Evolutionary conservation across 306 rosid genomes (phyloP), one percentile per base, ranked within the genome.

Genomic region (Quillaja saponaria): DNA sequence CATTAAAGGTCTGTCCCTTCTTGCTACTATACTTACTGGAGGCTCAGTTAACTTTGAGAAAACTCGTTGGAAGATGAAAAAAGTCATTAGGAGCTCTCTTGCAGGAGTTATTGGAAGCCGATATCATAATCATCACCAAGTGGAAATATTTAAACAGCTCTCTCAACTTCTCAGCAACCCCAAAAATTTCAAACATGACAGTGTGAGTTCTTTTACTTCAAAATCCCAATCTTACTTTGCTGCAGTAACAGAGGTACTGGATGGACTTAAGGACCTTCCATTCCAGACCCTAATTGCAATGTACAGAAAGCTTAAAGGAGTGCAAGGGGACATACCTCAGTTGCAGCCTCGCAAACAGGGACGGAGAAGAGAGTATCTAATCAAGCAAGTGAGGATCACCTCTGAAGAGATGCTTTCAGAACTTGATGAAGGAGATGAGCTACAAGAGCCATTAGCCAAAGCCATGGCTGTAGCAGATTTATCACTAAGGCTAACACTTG

Each of bases 391-490:
- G 69, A 55, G 63, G 56, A 72, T 64, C 35, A 46, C 52, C 18
- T 61, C 84, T 52, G 49, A 54, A 50, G 21, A 69, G 56, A 81
- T 84, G 90, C 90, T 92, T 72, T 81, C 74, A 3, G 69, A 73
- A 66, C 77, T 63, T 59, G 71, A 71, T 50, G 38, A 55, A 67
- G 82, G 69, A 31, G 86, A 75, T 72, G 80, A 83, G 55, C 71
- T 78, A 6, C 94, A 67, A 37, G 84, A 69, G 58, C 77, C 87
- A 71, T 74, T 92, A 41, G 90, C 89, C 66, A 84, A 84, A 80
- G 96, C 96, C 57, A 82, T 86, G 94, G 82, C 92, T 11, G 62
- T 92, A 49, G 88, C 90, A n/a, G 84, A 74, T 62, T 81, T 92
- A 57, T 81, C 90, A 16, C 52, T 62, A 50, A 82, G 83, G 74